Evolutionary conservation across 1,284 basidiomycete species (phyloP), one percentile per base, ranked within the genome.

Genomic region (Boletus mariae): DNA sequence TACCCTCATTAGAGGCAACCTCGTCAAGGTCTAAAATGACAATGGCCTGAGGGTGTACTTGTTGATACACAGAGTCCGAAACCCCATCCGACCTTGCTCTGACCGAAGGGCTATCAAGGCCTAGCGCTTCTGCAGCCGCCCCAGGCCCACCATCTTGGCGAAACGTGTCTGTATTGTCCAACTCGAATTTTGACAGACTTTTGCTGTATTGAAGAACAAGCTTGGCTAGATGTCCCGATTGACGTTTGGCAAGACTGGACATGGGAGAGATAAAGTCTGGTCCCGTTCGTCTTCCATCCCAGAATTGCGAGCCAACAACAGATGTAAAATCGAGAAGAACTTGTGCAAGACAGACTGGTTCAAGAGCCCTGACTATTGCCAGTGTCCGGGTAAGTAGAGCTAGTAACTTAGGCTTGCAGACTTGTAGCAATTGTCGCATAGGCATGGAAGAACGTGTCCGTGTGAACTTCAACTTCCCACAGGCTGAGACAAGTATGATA

Each of bases 211-310:
- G 32, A 4, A 61, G 49, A 42, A 61, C 4, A 5, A 64, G 57
- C n/a, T 44, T 53, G 2, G 59, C 57, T 1, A 61, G 49, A 40
- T 57, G 57, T 13, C 59, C 56, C 7, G 61, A 59, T 42, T 53
- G 59, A 2, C 61, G 57, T 46, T 61, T 63, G 20, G 49, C 43
- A 29, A 61, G 57, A 31, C 61, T 60, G 32, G 57, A n/a, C 53
- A 61, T 61, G 8, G 61, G 59, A 6, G 40, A 31, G 43, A 61
- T n/a, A 29, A 59, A 59, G 2, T 64, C 61, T 10, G 61, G 59
- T 2, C 59, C 61, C 5, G 59, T 59, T 28, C 57, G 53, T 31
- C 51, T 59, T 43, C 59, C 57, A 54, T 64, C 57, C 53, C 57
- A 59, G 34, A 61, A 57, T 26, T 56, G 61, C 5, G 59, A 61